These are phyloP conservation scores for Solanum acaule DNA, from an alignment of 257 asterid species.

Conservation along the genomic window DNA sequence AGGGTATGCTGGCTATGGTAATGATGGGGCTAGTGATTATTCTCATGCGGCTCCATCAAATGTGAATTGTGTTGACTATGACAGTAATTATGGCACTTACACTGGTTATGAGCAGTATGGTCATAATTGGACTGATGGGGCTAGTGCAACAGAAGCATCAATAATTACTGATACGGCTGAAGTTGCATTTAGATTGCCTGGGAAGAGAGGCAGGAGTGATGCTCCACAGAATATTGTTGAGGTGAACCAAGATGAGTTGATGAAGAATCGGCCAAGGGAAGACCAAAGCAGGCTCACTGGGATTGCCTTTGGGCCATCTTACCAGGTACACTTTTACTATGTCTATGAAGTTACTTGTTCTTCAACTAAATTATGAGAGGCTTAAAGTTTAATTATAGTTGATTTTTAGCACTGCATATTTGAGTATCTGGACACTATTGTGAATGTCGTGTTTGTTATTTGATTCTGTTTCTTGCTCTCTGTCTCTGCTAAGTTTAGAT, in stretches of 20 bases:
- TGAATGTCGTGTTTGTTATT: not conserved
- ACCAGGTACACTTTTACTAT: constrained; percentile 40
- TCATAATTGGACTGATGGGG: constrained; percentile 30
- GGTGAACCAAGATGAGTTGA: constrained; percentile 93
- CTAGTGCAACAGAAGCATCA: constrained; percentile 17
- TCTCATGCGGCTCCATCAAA: constrained; percentile 20
- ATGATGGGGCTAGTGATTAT: constrained; percentile 29
- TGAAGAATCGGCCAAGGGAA: constrained; percentile 88
- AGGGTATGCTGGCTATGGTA: constrained; percentile 11
- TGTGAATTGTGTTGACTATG: constrained; percentile 12
- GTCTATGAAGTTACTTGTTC: not conserved
- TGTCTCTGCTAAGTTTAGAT: not conserved
- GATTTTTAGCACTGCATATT: not conserved
- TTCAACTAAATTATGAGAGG: not conserved
- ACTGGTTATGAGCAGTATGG: constrained; percentile 30
- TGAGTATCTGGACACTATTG: not conserved
- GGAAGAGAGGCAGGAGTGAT: constrained; percentile 74
- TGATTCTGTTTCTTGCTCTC: not conserved
- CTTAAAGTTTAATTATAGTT: not conserved
- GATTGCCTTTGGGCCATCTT: constrained; percentile 90
- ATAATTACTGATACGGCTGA: constrained; percentile 35
- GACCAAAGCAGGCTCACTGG: constrained; percentile 80
- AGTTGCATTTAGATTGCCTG: constrained; percentile 25
- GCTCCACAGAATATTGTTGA: constrained; percentile 50
- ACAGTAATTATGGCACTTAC: constrained; percentile 22